Evolutionary conservation across 305 asterid species (phyloP).

Genomic region (Fraxinus platypoda): DNA sequence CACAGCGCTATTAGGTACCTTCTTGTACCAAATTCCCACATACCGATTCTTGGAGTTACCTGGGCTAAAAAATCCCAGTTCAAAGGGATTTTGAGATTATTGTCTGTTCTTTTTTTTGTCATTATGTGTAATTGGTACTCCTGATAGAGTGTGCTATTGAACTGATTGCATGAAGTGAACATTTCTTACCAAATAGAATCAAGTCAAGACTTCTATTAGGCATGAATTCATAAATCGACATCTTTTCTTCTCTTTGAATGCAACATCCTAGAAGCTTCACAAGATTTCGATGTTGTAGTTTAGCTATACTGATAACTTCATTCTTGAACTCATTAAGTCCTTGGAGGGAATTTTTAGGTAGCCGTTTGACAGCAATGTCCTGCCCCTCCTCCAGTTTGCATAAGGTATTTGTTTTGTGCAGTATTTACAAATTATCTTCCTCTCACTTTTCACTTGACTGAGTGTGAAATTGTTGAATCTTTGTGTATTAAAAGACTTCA

Average conservation of each 20-base stretch:
- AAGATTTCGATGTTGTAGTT: slow-evolving; percentile 28
- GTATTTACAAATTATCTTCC: background rate
- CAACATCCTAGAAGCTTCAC: slow-evolving; percentile 27
- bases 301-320: slow-evolving; percentile 23
- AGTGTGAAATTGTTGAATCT: background rate
- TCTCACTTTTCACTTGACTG: background rate
- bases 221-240: slow-evolving; percentile 30
- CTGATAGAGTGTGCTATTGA: background rate
- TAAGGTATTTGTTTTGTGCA: background rate
- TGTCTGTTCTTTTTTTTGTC: background rate
- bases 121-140: background rate
- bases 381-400: slow-evolving; percentile 7
- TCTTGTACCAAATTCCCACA: too few relatives aligned
- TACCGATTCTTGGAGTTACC: too few relatives aligned
- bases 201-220: slow-evolving; percentile 21
- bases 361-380: slow-evolving; percentile 26
- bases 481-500: background rate
- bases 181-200: slow-evolving; percentile 15
- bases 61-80: too few relatives aligned
- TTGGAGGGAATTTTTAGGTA: slow-evolving; percentile 20
- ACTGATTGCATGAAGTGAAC: background rate
- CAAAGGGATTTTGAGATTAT: too few relatives aligned
- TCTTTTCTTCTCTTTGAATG: slow-evolving; percentile 22
- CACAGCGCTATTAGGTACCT: too few relatives aligned
- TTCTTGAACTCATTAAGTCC: slow-evolving; percentile 27